A percentile compares a stretch with the other conserved stretches of the same genome.
Evolutionary conservation across 2,329 filamentous ascomycete species (phyloP).

Genomic region (Aspergillus novoparasiticus): DNA sequence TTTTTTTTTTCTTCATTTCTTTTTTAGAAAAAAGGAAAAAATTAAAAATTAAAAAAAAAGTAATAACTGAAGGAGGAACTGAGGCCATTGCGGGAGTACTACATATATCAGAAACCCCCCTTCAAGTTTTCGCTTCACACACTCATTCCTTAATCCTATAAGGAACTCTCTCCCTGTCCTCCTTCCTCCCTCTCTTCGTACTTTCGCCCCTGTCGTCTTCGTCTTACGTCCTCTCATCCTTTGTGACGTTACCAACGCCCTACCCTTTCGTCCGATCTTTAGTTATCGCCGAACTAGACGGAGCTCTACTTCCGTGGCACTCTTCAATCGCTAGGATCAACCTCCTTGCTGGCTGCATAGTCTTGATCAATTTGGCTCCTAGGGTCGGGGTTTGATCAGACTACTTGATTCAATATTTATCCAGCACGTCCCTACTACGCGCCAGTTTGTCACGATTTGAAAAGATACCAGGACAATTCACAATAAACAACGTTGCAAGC

Average conservation of each 20-base stretch:
- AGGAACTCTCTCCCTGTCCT: slow-evolving; percentile 18
- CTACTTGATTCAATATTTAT: slow-evolving; percentile 18
- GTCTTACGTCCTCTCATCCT: slow-evolving; percentile 16
- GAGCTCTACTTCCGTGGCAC: slow-evolving; percentile 25
- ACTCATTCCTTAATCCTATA: slow-evolving; percentile 22
- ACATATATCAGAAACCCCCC: slow-evolving; percentile 39
- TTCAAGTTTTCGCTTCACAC: slow-evolving; percentile 28
- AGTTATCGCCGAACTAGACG: slow-evolving; percentile 20
- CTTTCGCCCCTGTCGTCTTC: slow-evolving; percentile 18
- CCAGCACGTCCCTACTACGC: slow-evolving; percentile 18
- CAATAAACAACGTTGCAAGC: slow-evolving; percentile 12
- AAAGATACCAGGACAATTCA: slow-evolving; percentile 11
- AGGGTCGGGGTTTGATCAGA: slow-evolving; percentile 20
- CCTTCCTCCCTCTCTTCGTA: slow-evolving; percentile 18
- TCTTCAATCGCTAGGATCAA: slow-evolving; percentile 33
- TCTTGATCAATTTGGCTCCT: slow-evolving; percentile 23
- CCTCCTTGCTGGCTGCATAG: slow-evolving; percentile 38
- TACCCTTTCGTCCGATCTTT: slow-evolving; percentile 27
- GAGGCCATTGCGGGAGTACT: slow-evolving; percentile 4
- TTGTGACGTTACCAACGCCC: slow-evolving; percentile 22
- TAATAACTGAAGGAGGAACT: background rate
- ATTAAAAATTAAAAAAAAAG: slow-evolving; percentile 1
- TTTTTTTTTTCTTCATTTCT: slow-evolving; percentile 11
- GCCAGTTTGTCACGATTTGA: slow-evolving; percentile 11
- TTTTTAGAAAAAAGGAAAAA: slow-evolving; percentile 18